A percentile compares a stretch with the other conserved stretches of the same genome.
phyloP scores from a whole-genome alignment of 2,329 filamentous ascomycete genomes.

The Thielaviopsis populi region DNA sequence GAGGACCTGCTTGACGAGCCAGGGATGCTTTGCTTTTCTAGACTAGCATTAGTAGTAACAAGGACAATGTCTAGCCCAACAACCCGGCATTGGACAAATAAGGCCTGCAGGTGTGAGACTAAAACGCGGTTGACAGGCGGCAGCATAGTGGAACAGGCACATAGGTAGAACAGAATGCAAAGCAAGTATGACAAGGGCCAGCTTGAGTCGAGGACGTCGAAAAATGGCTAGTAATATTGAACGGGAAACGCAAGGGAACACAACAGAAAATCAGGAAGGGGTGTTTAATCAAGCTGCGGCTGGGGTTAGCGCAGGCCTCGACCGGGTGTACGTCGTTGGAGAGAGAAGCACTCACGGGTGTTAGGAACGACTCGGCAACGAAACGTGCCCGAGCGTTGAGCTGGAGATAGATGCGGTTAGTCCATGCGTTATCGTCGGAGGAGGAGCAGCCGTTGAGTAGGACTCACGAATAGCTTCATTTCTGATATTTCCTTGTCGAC shows the following conservation, averaged over 20 bases:
- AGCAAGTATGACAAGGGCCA: neutral
- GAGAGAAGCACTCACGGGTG: constrained; percentile 46
- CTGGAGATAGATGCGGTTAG: constrained; percentile 31
- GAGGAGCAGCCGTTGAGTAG: too few relatives aligned
- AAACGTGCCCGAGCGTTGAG: constrained; percentile 94
- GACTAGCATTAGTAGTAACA: neutral
- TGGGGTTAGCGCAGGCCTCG: neutral
- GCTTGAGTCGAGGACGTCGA: neutral
- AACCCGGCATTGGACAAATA: too few relatives aligned
- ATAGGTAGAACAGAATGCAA: neutral
- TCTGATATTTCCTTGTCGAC: constrained; percentile 99
- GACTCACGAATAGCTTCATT: constrained; percentile 96
- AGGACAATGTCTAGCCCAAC: neutral
- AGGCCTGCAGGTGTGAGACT: neutral
- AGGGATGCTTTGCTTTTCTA: neutral
- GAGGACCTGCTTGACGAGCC: neutral
- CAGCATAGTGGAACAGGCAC: neutral
- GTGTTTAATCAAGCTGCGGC: constrained; percentile 15
- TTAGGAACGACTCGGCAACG: constrained; percentile 95
- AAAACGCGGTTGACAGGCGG: neutral
- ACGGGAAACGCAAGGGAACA: neutral
- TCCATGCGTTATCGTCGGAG: too few relatives aligned
- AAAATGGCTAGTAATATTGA: constrained; percentile 1
- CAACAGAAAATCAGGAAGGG: neutral
- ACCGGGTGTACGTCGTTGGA: neutral